Conservation (phyloP, 2,329 filamentous ascomycete species). For the Achaetomium macrosporum region DNA sequence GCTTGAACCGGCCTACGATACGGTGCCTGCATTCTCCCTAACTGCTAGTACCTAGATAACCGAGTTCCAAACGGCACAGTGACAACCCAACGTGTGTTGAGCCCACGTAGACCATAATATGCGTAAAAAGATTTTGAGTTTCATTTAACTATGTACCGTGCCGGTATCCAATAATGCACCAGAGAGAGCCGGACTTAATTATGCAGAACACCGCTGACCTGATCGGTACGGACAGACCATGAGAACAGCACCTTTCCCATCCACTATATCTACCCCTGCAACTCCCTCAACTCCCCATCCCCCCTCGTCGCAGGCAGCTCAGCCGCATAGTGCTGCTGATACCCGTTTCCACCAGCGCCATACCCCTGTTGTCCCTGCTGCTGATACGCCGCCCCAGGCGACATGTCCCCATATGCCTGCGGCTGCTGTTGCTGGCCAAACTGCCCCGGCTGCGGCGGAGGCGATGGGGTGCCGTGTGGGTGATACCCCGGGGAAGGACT, state of each 20-base stretch:
- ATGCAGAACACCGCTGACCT: no score
- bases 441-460: neutral
- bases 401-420: neutral
- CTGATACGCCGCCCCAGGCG: conserved; percentile 7
- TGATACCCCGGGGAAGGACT: conserved; percentile 5
- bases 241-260: neutral
- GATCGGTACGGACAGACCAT: no score
- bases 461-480: conserved; percentile 9
- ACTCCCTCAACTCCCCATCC: conserved; percentile 30
- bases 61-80: no score
- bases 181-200: no score
- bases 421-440: conserved; percentile 1
- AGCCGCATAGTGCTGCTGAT: conserved; percentile 16
- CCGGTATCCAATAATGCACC: no score
- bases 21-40: no score
- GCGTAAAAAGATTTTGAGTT: no score
- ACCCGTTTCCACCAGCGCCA: neutral
- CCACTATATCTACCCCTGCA: conserved; percentile 22
- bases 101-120: no score
- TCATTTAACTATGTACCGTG: no score
- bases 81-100: no score
- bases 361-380: conserved; percentile 5
- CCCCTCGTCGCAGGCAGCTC: conserved; percentile 30
- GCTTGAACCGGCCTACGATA: no score
- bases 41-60: no score